Percentiles rank a stretch among this genome's conserved stretches.
Evolutionary conservation across 2,329 filamentous ascomycete genomes (phyloP).

Genomic region (Beauveria sp.): DNA sequence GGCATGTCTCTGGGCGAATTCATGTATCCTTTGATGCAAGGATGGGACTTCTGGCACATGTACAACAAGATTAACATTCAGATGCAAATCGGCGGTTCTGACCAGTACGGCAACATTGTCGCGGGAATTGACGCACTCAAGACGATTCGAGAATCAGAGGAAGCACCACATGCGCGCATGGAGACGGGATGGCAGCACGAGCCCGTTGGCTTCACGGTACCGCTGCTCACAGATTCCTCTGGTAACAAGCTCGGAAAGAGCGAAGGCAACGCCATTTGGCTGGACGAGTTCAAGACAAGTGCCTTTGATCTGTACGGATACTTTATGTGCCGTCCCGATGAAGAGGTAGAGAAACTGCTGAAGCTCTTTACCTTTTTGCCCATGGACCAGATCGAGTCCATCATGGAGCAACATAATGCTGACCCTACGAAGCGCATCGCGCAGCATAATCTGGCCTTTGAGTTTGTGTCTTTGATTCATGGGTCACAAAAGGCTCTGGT

Average conservation of each 20-base stretch:
- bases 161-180: slow-evolving; percentile 33
- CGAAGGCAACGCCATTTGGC: slow-evolving; percentile 88
- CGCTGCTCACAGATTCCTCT: slow-evolving; percentile 74
- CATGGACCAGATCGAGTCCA: slow-evolving; percentile 52
- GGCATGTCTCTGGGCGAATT: slow-evolving; percentile 96
- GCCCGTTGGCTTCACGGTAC: slow-evolving; percentile 83
- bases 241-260: slow-evolving; percentile 94
- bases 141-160: slow-evolving; percentile 54
- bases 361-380: slow-evolving; percentile 89
- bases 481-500: slow-evolving; percentile 55
- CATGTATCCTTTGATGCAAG: slow-evolving; percentile 85
- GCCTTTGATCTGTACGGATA: slow-evolving; percentile 86
- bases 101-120: slow-evolving; percentile 95
- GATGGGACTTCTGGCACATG: slow-evolving; percentile 93
- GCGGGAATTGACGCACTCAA: slow-evolving; percentile 83
- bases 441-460: slow-evolving; percentile 74
- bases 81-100: slow-evolving; percentile 88
- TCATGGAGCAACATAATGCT: slow-evolving; percentile 60
- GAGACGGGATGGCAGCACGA: slow-evolving; percentile 38
- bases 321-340: slow-evolving; percentile 76
- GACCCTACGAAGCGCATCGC: slow-evolving; percentile 67
- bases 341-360: slow-evolving; percentile 71
- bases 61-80: slow-evolving; percentile 60
- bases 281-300: slow-evolving; percentile 73
- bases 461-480: slow-evolving; percentile 76